phyloP scores from a whole-genome alignment of 2,329 filamentous ascomycete species.

The Knufia petricola region DNA sequence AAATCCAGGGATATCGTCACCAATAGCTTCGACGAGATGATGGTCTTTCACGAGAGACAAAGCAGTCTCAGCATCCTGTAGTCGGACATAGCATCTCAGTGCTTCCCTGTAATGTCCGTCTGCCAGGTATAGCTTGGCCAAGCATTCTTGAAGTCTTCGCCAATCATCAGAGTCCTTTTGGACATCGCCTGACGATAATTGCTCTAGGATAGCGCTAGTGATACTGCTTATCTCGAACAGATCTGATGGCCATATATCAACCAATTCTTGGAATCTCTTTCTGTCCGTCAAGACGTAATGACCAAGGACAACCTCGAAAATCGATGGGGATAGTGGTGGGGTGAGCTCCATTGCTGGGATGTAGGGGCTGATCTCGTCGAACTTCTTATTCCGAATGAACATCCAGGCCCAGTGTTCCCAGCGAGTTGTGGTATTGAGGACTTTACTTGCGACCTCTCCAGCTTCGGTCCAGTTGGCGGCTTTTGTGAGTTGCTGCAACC shows the following conservation, averaged over 20 bases:
- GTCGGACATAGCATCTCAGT: slow-evolving; percentile 74
- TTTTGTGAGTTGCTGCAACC: slow-evolving; percentile 77
- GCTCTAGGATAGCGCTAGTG: slow-evolving; percentile 68
- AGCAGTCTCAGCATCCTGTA: slow-evolving; percentile 84
- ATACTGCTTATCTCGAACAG: slow-evolving; percentile 72
- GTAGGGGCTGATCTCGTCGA: slow-evolving; percentile 79
- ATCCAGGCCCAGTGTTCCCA: slow-evolving; percentile 97
- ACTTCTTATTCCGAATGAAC: slow-evolving; percentile 75
- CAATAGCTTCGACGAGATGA: slow-evolving; percentile 79
- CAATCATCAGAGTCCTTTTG: slow-evolving; percentile 75
- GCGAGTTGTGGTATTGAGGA: slow-evolving; percentile 64
- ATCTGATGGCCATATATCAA: slow-evolving; percentile 75
- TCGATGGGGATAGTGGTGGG: slow-evolving; percentile 66
- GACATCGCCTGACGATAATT: slow-evolving; percentile 61
- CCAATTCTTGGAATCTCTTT: slow-evolving; percentile 62
- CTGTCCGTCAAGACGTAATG: slow-evolving; percentile 79
- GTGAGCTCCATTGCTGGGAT: slow-evolving; percentile 70
- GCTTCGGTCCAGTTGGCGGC: slow-evolving; percentile 66
- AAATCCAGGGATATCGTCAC: slow-evolving; percentile 82
- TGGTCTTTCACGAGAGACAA: slow-evolving; percentile 79
- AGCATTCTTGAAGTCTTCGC: slow-evolving; percentile 75
- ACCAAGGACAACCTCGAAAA: slow-evolving; percentile 81
- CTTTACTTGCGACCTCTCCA: slow-evolving; percentile 70
- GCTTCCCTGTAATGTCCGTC: slow-evolving; percentile 75
- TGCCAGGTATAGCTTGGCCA: slow-evolving; percentile 76